phyloP scores from a whole-genome alignment of 164 flowering plant species.

The Magnolia changhungtana region DNA sequence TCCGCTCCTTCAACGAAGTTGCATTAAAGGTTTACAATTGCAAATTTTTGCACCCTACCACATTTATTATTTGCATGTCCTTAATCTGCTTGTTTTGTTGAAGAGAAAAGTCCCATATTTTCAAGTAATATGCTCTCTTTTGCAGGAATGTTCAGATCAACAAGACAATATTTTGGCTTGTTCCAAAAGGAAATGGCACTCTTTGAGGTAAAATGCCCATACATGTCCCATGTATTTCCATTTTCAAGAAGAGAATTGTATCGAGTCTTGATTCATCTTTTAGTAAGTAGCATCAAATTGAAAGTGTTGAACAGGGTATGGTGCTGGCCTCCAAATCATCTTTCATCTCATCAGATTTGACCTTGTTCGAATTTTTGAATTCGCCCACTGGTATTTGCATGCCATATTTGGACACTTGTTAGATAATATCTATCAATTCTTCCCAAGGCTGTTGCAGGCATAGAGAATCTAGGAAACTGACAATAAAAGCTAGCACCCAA shows the following conservation, averaged over 20 bases:
- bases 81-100: background rate
- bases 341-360: too few relatives aligned
- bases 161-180: slow-evolving; percentile 21
- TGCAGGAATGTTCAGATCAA: slow-evolving; percentile 42
- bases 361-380: too few relatives aligned
- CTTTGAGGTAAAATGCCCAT: slow-evolving; percentile 46
- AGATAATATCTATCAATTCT: too few relatives aligned
- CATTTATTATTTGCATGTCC: too few relatives aligned
- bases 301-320: too few relatives aligned
- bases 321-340: too few relatives aligned
- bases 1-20: slow-evolving; percentile 58
- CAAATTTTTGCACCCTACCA: background rate
- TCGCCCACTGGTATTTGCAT: too few relatives aligned
- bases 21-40: slow-evolving; percentile 46
- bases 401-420: too few relatives aligned
- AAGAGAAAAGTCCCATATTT: background rate
- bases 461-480: too few relatives aligned
- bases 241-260: background rate
- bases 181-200: slow-evolving; percentile 49
- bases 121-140: slow-evolving; percentile 6
- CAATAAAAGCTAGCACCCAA: too few relatives aligned
- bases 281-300: too few relatives aligned
- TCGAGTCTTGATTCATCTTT: background rate
- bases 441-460: too few relatives aligned
- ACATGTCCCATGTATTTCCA: background rate